Percentiles rank a stretch among this genome's conserved stretches.
phyloP scores from a whole-genome alignment of 192 early-diverging fungal species.

The Linnemannia schmuckeri region DNA sequence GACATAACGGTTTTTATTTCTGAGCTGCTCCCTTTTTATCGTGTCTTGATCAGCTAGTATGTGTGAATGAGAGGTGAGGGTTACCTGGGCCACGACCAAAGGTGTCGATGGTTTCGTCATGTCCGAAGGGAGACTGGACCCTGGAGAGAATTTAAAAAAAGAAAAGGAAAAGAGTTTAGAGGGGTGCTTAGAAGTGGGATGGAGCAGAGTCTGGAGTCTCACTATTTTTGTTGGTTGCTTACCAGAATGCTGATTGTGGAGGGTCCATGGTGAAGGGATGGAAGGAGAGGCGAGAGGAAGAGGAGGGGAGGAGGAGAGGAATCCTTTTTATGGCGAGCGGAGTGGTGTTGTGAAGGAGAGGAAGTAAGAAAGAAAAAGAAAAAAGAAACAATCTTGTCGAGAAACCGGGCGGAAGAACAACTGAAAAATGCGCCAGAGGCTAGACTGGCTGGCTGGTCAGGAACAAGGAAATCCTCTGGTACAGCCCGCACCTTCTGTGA shows the following conservation, averaged over 20 bases:
- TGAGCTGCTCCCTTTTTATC: background rate
- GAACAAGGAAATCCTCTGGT: background rate
- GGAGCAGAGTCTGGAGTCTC: background rate
- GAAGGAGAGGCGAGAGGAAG: background rate
- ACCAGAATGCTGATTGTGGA: slow-evolving; percentile 26
- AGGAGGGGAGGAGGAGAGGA: background rate
- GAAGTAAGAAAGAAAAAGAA: background rate
- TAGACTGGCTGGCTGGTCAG: background rate
- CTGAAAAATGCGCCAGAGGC: background rate
- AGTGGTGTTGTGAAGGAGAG: background rate
- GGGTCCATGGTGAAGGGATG: slow-evolving; percentile 16
- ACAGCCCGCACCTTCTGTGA: background rate
- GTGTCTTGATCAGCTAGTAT: background rate
- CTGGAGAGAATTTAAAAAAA: background rate
- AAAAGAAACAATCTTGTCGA: background rate
- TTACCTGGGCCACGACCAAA: slow-evolving; percentile 2
- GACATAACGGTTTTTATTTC: background rate
- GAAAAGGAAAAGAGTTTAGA: background rate
- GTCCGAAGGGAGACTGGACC: background rate
- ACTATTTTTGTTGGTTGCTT: background rate
- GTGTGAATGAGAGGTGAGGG: background rate
- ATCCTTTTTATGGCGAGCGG: background rate
- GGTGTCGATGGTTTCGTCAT: background rate
- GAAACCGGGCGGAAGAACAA: background rate
- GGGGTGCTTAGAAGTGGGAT: background rate